Evolutionary conservation across 768 basidiomycete genomes (phyloP).

Genomic region (Auriscalpium microsporum): DNA sequence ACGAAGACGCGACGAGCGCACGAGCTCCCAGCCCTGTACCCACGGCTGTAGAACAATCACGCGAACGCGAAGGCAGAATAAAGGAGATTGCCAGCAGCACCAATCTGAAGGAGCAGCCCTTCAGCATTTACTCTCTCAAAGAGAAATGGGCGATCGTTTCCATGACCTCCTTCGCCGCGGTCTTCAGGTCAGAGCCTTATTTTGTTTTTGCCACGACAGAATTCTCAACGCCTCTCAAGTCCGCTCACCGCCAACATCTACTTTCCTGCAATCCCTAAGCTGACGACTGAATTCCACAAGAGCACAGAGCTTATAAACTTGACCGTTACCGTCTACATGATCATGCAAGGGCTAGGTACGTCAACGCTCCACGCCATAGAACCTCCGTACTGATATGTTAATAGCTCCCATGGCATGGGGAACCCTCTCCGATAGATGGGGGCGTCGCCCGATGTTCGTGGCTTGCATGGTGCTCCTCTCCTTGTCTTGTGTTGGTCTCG

Average conservation of each 20-base stretch:
- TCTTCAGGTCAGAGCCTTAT: slow-evolving; percentile 45
- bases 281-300: slow-evolving; percentile 54
- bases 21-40: too few species aligned
- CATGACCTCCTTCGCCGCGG: slow-evolving; percentile 46
- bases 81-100: too few species aligned
- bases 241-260: slow-evolving; percentile 73
- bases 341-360: slow-evolving; percentile 56
- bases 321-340: slow-evolving; percentile 72
- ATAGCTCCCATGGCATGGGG: slow-evolving; percentile 53
- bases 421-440: slow-evolving; percentile 55
- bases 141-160: slow-evolving; percentile 68
- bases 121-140: slow-evolving; percentile 41
- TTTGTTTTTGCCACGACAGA: neutral
- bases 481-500: slow-evolving; percentile 56
- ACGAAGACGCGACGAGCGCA: too few species aligned
- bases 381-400: neutral
- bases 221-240: slow-evolving; percentile 23
- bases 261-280: slow-evolving; percentile 67
- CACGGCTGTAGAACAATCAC: too few species aligned
- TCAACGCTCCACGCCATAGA: neutral
- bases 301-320: slow-evolving; percentile 69
- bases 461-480: slow-evolving; percentile 56
- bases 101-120: slow-evolving; percentile 6
- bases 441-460: slow-evolving; percentile 56
- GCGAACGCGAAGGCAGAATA: too few species aligned